Evolutionary conservation across 768 basidiomycete genomes (phyloP), one percentile per base, ranked within the genome.

Genomic region (Kwoniella shandongensis): DNA sequence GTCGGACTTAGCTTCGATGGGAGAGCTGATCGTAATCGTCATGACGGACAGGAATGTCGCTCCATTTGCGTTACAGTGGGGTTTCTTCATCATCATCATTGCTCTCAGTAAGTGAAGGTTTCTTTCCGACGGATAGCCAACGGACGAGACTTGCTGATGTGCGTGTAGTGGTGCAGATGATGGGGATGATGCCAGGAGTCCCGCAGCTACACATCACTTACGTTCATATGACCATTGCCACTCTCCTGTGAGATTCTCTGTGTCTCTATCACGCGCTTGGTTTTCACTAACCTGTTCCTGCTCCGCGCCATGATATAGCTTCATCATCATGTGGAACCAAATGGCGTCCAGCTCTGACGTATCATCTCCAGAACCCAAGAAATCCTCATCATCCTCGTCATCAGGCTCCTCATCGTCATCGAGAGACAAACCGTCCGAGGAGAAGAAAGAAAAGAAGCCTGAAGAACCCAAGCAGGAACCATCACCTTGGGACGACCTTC

Each of bases 401-500:
- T 58, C 62, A 0, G 40, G 39, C n/a, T 56, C 61, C 1, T 66
- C 66, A 0, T 65, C 63, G 17, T 62, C 63, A 1, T 59, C 62
- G 1, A 47, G 40, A 25, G 53, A 50, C 49, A 60, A 46, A 61
- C 38, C 38, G 15, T 17, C 38, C 3, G 59, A 67, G 54, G 55
- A 65, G 44, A 63, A 65, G 48, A 45, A 64, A 26, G 56, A 59
- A n/a, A 40, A 63, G 46, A 32, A 47, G 8, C 36, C 45, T 18
- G 44, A 66, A 17, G 57, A 61, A 12, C 41, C 49, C 6, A 4
- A 30, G 8, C 7, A 40, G 15, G 44, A 55, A 36, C 51, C 60
- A 12, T 59, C 59, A 22, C 69, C 72, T 46, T 73, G 72, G 72
- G 72, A 73, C 40, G 66, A 73, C 52, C 51, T 63, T 12, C 61